Percentiles rank a stretch among this genome's conserved stretches.
phyloP scores from a whole-genome alignment of 169 alveolate genomes.

The Amoebophrya sp. region DNA sequence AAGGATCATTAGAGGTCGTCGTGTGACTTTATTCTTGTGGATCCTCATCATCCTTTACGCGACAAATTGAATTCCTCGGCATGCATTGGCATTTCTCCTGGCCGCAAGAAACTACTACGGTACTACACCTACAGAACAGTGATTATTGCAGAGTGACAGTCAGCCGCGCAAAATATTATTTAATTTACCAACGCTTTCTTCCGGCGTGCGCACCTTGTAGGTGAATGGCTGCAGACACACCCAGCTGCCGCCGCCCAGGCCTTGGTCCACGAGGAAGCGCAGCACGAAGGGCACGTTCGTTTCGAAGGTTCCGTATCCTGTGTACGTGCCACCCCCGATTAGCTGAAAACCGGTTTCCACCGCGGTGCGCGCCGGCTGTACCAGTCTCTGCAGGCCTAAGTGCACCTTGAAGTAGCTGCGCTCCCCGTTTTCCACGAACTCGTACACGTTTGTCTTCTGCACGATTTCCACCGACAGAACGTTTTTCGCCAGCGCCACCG shows the following conservation, averaged over 20 bases:
- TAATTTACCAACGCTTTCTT: not conserved
- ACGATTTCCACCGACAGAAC: not conserved
- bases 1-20: not conserved
- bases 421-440: not conserved
- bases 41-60: not conserved
- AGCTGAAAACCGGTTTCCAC: not conserved
- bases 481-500: not conserved
- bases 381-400: not conserved
- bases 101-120: constrained; percentile 15
- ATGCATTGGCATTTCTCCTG: constrained; percentile 13
- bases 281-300: constrained; percentile 89
- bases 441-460: not conserved
- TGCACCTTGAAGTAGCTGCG: not conserved
- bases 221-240: constrained; percentile 42
- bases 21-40: not conserved
- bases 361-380: constrained; percentile 19
- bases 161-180: no score
- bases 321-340: not conserved
- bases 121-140: constrained; percentile 16
- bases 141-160: no score
- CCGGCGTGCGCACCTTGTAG: not conserved
- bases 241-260: constrained; percentile 91
- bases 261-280: constrained; percentile 85
- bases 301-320: constrained; percentile 62
- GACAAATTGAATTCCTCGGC: not conserved